Conservation (phyloP, 345 rosid genomes). For the Lepidium sativum region DNA sequence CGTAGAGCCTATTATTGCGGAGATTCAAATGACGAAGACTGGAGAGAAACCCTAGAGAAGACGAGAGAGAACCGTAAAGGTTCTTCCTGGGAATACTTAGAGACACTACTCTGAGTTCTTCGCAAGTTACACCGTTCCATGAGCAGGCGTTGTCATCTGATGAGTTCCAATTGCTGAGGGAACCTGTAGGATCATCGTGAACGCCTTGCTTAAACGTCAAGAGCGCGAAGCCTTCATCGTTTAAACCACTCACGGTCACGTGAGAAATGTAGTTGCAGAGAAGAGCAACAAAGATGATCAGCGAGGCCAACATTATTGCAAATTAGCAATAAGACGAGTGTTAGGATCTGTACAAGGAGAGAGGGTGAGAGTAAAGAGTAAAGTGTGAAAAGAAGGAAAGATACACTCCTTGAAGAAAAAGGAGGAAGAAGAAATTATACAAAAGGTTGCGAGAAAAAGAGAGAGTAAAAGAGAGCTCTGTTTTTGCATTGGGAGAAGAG, state of each 20-base stretch:
- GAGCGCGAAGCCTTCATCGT: constrained; percentile 68
- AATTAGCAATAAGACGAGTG: neutral
- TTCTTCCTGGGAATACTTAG: constrained; percentile 79
- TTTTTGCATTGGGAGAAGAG: constrained; percentile 24
- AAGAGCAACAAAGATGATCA: constrained; percentile 26
- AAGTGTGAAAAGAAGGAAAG: constrained; percentile 3
- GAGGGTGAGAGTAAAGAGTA: constrained; percentile 21
- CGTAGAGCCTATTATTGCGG: constrained; percentile 64
- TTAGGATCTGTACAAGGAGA: constrained; percentile 7
- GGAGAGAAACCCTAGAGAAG: constrained; percentile 72
- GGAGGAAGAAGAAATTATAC: constrained; percentile 21
- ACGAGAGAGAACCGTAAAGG: constrained; percentile 67
- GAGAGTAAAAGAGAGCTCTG: neutral
- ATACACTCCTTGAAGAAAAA: constrained; percentile 26
- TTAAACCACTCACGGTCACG: constrained; percentile 28
- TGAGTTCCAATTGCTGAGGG: constrained; percentile 73
- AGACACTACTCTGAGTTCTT: constrained; percentile 65
- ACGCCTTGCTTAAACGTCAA: constrained; percentile 64
- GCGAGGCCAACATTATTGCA: constrained; percentile 32
- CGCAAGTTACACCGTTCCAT: constrained; percentile 94
- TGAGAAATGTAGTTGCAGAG: constrained; percentile 27
- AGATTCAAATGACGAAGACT: constrained; percentile 82
- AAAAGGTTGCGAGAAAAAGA: neutral
- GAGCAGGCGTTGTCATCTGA: constrained; percentile 66
- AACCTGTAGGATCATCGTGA: constrained; percentile 66